phyloP scores from a whole-genome alignment of 768 basidiomycete genomes.

The Podaxis sp. region DNA sequence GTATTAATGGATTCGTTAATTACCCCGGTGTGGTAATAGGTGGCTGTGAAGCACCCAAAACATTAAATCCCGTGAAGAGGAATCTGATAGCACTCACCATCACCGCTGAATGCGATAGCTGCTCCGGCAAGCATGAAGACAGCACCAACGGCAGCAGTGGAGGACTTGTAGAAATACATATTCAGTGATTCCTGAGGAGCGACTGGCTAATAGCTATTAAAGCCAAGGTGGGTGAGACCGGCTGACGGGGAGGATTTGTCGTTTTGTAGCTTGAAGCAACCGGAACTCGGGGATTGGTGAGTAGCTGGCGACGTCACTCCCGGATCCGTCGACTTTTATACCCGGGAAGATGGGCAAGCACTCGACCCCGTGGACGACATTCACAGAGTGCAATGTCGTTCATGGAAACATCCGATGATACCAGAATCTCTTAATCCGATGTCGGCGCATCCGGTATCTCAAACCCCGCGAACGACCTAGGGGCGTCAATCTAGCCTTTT shows the following conservation, averaged over 20 bases:
- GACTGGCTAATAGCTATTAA: neutral
- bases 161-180: conserved; percentile 4
- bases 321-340: no score
- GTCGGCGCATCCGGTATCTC: no score
- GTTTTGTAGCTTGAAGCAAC: no score
- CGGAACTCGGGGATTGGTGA: no score
- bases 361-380: no score
- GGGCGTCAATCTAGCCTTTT: no score
- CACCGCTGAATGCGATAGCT: conserved; percentile 13
- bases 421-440: no score
- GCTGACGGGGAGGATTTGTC: neutral
- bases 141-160: neutral
- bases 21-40: conserved; percentile 20
- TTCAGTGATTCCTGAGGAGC: neutral
- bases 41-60: conserved; percentile 13
- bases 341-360: no score
- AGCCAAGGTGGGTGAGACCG: neutral
- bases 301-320: no score
- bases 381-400: no score
- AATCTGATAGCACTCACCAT: conserved; percentile 12
- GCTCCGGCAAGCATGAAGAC: conserved; percentile 1
- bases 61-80: neutral
- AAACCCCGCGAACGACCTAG: no score
- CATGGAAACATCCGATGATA: no score
- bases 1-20: neutral